phyloP scores from a whole-genome alignment of 306 rosid genomes.

The Medicago ruthenica region DNA sequence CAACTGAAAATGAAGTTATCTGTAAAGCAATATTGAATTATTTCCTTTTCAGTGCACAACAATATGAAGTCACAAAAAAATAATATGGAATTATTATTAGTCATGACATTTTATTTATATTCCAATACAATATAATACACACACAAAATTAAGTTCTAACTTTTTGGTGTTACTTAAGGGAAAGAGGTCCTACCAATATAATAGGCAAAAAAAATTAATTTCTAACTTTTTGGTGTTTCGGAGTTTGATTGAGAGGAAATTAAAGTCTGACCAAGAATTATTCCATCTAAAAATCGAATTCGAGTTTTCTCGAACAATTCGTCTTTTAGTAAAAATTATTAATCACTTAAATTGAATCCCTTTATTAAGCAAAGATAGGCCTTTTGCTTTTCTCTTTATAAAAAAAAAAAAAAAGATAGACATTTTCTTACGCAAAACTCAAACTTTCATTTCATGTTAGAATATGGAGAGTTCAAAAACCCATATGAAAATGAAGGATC shows the following conservation, averaged over 20 bases:
- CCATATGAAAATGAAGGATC: no score
- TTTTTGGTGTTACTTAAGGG: neutral
- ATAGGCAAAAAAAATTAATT: neutral
- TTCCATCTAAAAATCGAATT: no score
- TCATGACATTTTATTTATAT: constrained; percentile 14
- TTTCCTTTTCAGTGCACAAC: constrained; percentile 17
- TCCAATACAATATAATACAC: neutral
- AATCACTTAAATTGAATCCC: no score
- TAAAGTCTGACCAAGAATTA: no score
- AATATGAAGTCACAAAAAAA: neutral
- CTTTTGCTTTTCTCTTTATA: neutral
- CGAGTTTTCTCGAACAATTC: no score
- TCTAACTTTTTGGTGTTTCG: neutral
- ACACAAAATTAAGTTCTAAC: neutral
- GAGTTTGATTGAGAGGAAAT: no score
- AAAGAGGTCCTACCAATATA: neutral
- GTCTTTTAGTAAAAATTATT: no score
- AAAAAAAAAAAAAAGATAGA: no score
- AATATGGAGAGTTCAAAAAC: neutral
- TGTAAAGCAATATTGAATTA: constrained; percentile 32
- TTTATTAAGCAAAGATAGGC: neutral
- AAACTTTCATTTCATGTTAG: neutral
- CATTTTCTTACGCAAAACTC: neutral
- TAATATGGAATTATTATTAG: neutral
- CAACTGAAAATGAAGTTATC: constrained; percentile 21